phyloP scores from a whole-genome alignment of 176 grass and related monocot species.

The Ensete ventricosum region DNA sequence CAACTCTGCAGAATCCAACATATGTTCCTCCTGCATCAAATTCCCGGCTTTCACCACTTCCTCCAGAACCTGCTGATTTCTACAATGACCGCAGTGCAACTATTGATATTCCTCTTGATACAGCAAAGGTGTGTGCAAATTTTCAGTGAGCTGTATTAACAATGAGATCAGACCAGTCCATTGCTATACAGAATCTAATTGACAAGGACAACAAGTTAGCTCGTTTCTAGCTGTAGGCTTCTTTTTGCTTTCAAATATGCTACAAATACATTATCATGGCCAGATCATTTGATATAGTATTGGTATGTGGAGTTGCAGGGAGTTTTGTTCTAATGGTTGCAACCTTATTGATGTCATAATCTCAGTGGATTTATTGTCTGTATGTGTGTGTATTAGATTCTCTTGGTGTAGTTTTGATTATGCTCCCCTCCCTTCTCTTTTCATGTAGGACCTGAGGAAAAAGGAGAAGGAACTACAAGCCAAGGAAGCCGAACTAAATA shows the following conservation, averaged over 20 bases:
- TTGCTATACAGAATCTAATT: not conserved
- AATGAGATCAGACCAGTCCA: not conserved
- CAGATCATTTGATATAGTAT: not conserved
- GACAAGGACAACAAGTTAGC: not conserved
- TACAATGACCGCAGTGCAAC: conserved; percentile 64
- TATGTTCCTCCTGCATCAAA: conserved; percentile 58
- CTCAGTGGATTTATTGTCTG: not conserved
- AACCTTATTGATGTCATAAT: not conserved
- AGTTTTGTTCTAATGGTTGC: not conserved
- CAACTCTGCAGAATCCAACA: conserved; percentile 45
- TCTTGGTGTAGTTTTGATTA: conserved; percentile 13
- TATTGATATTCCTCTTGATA: conserved; percentile 79
- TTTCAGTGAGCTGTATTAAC: not conserved
- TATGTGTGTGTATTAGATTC: conserved; percentile 8
- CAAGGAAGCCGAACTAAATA: conserved; percentile 79
- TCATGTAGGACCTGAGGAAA: conserved; percentile 65
- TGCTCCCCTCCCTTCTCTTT: conserved; percentile 3
- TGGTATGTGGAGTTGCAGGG: not conserved
- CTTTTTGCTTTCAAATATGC: not conserved
- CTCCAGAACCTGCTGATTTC: conserved; percentile 80
- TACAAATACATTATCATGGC: not conserved
- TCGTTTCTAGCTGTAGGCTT: not conserved
- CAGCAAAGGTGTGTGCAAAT: conserved; percentile 48
- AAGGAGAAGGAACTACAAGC: conserved; percentile 92
- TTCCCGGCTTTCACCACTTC: conserved; percentile 76